Evolutionary conservation across 2,329 filamentous ascomycete genomes (phyloP), one percentile per base, ranked within the genome.

Genomic region (Trichoderma endophyticum): DNA sequence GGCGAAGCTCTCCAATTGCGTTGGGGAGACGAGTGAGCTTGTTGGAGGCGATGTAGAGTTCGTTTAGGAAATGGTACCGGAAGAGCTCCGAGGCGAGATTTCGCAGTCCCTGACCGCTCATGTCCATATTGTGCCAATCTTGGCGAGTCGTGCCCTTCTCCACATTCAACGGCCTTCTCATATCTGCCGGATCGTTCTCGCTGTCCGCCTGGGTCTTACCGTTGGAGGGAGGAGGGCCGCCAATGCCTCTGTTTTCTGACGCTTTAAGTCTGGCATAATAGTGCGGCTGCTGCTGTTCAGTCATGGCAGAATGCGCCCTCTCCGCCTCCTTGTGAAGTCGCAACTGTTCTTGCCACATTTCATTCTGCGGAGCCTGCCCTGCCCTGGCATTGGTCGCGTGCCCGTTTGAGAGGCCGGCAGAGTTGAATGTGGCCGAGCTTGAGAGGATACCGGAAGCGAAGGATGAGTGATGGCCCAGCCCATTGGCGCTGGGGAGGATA

Each of bases 21-120:
- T 92, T 84, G 14, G 95, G 94, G n/a, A 99, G 84, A 60, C 88
- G 86, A 32, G 90, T 90, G 72, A 99, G 87, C 80, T 94, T 95
- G 86, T 99, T 99, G 76, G 94, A 95, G 77, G 94, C 94, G 74
- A 99, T 90, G 81, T 97, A 98, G 34, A 99, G 88, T 82, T 97
- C 95, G 75, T 93, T 93, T 71, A 99, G 85, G 81, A 99, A 98
- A 59, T 88, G 88, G 82, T 98, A 99, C 76, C 88, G 87, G 84
- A 98, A 98, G 36, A 99, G 86, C 59, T 92, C 89, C 9, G 89
- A 84, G 1, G 94, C 91, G 36, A 99, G 86, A 72, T 94, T 93
- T 76, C 94, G 92, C 63, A 99, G 85, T 24, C 95, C 95, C 83
- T 98, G 96, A n/a, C 96, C 96, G 77, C 95, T 96, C 80, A 98